Evolutionary conservation across 306 rosid genomes (phyloP), one percentile per base, ranked within the genome.

Genomic region (Spatholobus suberectus): DNA sequence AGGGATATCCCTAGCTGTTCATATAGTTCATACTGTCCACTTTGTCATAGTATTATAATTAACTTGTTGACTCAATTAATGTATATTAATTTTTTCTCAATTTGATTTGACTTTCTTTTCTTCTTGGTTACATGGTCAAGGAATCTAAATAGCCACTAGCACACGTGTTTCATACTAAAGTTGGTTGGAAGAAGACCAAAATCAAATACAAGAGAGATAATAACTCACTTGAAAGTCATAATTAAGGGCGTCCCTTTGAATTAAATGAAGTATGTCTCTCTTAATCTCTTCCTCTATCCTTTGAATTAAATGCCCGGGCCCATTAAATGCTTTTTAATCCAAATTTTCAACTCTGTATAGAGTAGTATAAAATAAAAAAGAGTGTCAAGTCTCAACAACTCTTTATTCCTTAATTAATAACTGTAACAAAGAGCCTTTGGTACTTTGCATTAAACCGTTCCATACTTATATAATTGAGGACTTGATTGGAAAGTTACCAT

Each of bases 31-130:
- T 2, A 2, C 26, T 23, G 21, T 37, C 62, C 49, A 35, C 70
- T 59, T 44, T 58, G 37, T 32, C 68, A 4, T 65, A 1, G 15
- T 58, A 61, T 27, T 61, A n/a, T n/a, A 29, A 29, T 38, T 44
- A 21, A 54, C 52, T 66, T 67, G 10, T 58, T 80, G 74, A 79
- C 78, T 65, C 78, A 34, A 74, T 57, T 74, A 65, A 41, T 29
- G 26, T 29, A 15, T 6, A 5, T 6, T 52, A n/a, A 1, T 59
- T 38, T 61, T 18, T 17, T 18, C 63, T 12, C 34, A 72, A 9
- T 43, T 51, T 20, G 8, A 66, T 67, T 47, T 66, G 75, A 86
- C 79, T 67, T 14, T 23, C 18, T 9, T 38, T 52, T 20, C 10
- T 63, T 43, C n/a, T 18, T 27, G 9, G 58, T 66, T 79, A 11